Conservation (phyloP, 306 rosid species). For the Chamaecrista fasciculata region DNA sequence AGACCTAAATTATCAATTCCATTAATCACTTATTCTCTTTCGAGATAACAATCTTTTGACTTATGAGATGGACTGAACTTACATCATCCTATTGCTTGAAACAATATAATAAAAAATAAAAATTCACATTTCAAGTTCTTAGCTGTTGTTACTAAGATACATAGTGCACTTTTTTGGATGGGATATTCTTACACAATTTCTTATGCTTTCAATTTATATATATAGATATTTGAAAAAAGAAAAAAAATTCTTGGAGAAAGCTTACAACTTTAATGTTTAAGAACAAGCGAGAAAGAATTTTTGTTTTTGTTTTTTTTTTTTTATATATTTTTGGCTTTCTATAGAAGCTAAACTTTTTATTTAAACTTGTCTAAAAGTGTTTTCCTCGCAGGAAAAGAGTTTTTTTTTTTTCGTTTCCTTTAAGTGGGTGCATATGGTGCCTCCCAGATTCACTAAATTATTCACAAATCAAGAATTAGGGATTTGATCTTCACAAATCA, state of each 20-base stretch:
- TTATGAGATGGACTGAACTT: background rate
- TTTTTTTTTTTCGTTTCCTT: too few relatives aligned
- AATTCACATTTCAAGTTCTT: background rate
- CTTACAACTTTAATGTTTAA: background rate
- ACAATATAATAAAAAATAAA: too few relatives aligned
- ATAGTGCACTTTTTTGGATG: background rate
- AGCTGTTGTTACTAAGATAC: background rate
- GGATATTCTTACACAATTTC: background rate
- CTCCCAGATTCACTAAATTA: background rate
- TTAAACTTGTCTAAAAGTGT: too few relatives aligned
- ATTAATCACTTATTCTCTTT: background rate
- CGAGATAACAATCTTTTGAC: background rate
- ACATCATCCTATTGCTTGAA: background rate
- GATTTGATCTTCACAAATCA: conserved; percentile 5
- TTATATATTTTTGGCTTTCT: background rate
- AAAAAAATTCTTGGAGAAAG: background rate
- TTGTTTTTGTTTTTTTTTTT: too few relatives aligned
- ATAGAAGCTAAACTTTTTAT: background rate
- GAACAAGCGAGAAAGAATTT: background rate
- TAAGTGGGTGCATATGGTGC: background rate
- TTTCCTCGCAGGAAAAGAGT: background rate
- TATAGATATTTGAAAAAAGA: too few relatives aligned
- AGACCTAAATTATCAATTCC: background rate
- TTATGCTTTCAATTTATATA: background rate
- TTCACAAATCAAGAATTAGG: background rate